Percentiles rank a stretch among this genome's conserved stretches.
phyloP scores from a whole-genome alignment of 768 basidiomycete genomes.

The Russula ochroleuca region DNA sequence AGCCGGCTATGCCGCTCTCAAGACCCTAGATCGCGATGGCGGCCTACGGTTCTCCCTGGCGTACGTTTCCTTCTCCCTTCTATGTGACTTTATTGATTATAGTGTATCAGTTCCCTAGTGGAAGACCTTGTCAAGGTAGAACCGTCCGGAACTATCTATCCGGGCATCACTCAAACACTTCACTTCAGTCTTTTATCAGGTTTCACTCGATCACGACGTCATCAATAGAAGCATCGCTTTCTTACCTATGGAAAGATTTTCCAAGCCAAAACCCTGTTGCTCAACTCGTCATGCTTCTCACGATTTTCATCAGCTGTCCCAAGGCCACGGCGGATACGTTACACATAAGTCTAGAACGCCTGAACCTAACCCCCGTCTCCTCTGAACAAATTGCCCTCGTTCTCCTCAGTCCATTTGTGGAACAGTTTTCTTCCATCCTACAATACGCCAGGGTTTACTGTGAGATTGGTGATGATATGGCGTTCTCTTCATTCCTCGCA shows the following conservation, averaged over 20 bases:
- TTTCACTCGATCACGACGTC: conserved; percentile 59
- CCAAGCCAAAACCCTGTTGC: conserved; percentile 55
- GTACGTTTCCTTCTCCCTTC: conserved; percentile 39
- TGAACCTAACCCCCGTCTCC: conserved; percentile 54
- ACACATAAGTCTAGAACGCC: conserved; percentile 49
- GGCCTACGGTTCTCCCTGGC: conserved; percentile 63
- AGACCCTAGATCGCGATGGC: conserved; percentile 58
- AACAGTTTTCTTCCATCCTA: conserved; percentile 44
- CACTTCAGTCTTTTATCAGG: conserved; percentile 57
- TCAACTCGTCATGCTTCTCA: conserved; percentile 70
- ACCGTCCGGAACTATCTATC: neutral
- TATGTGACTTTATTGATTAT: neutral
- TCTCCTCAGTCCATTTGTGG: conserved; percentile 66
- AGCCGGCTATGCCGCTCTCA: conserved; percentile 62
- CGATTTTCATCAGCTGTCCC: conserved; percentile 47
- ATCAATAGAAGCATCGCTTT: conserved; percentile 49
- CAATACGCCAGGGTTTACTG: conserved; percentile 45
- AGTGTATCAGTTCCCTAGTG: conserved; percentile 45
- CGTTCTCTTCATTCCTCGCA: conserved; percentile 44
- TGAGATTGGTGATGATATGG: conserved; percentile 43
- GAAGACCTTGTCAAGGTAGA: conserved; percentile 64
- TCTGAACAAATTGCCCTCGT: conserved; percentile 57
- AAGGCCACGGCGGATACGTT: conserved; percentile 20
- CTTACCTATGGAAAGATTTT: conserved; percentile 63
- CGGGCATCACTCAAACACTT: neutral